phyloP scores from a whole-genome alignment of 1,139 yeast genomes.

The Yamadazyma dendronema region DNA sequence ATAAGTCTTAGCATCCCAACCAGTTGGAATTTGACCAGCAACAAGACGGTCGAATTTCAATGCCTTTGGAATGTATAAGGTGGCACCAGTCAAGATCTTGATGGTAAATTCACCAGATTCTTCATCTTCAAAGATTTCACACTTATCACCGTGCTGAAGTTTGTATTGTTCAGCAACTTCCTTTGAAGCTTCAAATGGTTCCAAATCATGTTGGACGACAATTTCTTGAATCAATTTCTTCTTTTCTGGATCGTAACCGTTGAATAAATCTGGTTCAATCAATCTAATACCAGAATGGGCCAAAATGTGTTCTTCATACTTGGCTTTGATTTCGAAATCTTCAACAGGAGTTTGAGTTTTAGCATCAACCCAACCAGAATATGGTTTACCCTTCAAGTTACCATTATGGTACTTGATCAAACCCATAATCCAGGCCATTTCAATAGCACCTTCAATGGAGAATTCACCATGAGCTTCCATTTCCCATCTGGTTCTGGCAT shows the following conservation, averaged over 20 bases:
- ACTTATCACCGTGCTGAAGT: slow-evolving; percentile 90
- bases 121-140: slow-evolving; percentile 85
- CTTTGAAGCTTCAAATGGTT: slow-evolving; percentile 91
- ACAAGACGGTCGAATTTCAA: slow-evolving; percentile 92
- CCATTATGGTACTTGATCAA: slow-evolving; percentile 92
- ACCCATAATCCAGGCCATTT: slow-evolving; percentile 99
- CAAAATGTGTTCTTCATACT: slow-evolving; percentile 84
- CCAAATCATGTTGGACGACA: slow-evolving; percentile 92
- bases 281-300: slow-evolving; percentile 96
- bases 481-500: slow-evolving; percentile 98
- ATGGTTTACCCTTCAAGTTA: slow-evolving; percentile 80
- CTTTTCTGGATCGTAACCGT: slow-evolving; percentile 92
- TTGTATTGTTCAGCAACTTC: slow-evolving; percentile 91
- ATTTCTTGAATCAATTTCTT: slow-evolving; percentile 93
- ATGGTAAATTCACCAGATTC: slow-evolving; percentile 93
- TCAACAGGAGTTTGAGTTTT: slow-evolving; percentile 92
- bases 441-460: slow-evolving; percentile 97
- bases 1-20: slow-evolving; percentile 94
- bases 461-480: slow-evolving; percentile 96
- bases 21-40: slow-evolving; percentile 98
- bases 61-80: slow-evolving; percentile 91
- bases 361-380: slow-evolving; percentile 97
- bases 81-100: slow-evolving; percentile 87
- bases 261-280: slow-evolving; percentile 91
- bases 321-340: slow-evolving; percentile 87